These are phyloP conservation scores for Fusarium multiceps DNA, from an alignment of 2,329 filamentous ascomycete species.

Conservation along the genomic window DNA sequence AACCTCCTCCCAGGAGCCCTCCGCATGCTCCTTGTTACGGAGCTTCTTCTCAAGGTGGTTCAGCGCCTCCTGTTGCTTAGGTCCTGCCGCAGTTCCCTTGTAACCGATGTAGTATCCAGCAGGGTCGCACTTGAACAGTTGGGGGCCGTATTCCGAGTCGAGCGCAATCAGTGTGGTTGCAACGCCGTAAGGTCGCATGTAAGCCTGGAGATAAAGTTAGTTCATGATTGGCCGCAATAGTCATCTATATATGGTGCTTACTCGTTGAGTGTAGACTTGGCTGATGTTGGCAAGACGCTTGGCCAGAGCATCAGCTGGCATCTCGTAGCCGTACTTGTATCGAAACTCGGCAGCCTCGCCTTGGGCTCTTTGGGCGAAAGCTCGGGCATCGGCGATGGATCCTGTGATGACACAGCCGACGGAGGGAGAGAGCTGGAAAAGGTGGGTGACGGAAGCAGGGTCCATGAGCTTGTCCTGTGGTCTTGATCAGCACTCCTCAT, in stretches of 20 bases:
- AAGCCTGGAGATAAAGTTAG: constrained; percentile 67
- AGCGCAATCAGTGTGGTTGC: constrained; percentile 95
- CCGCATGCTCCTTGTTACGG: constrained; percentile 96
- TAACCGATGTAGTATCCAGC: constrained; percentile 98
- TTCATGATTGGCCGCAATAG: constrained; percentile 21
- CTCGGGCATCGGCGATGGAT: constrained; percentile 95
- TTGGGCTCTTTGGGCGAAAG: constrained; percentile 90
- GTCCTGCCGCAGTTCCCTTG: constrained; percentile 96
- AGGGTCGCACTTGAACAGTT: constrained; percentile 98
- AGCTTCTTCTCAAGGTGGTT: constrained; percentile 99
- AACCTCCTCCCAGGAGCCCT: constrained; percentile 95
- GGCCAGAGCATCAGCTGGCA: constrained; percentile 96
- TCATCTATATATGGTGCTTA: constrained; percentile 56
- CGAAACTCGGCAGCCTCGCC: constrained; percentile 97
- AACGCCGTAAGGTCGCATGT: constrained; percentile 97
- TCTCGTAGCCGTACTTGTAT: constrained; percentile 99
- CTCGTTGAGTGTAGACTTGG: constrained; percentile 98
- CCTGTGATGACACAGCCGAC: constrained; percentile 99
- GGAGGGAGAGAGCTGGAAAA: constrained; percentile 95
- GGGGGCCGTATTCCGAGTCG: constrained; percentile 90
- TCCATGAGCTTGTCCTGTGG: constrained; percentile 97
- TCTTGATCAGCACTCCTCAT: constrained; percentile 38
- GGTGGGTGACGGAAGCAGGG: constrained; percentile 93
- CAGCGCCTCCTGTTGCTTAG: constrained; percentile 98
- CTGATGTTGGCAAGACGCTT: constrained; percentile 99